Base-by-base conservation (phyloP, 1,284 basidiomycete genomes). In the Takashimella tepidaria region DNA sequence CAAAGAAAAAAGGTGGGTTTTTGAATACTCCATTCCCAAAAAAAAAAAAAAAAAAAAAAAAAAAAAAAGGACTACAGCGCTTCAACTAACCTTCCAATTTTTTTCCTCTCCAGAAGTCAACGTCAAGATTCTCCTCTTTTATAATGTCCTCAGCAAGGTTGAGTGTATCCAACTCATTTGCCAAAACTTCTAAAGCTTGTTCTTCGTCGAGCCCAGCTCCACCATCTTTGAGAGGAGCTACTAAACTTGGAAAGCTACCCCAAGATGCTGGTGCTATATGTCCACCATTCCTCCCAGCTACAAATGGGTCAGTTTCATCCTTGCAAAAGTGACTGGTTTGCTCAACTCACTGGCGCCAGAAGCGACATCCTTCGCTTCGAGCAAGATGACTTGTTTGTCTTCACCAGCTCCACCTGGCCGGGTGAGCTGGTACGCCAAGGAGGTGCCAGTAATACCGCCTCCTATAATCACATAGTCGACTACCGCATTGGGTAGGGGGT, bases 101-200 rank as follows among this genome's bases (percentile, higher is more conserved):
- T 10, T 63, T 45, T 5, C 61, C 59, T 25, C 57, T 59, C 66
- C 66, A 67, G 61, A 63, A 54, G 63, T 67, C 25, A 8, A 66
- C 63, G 5, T 65, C 63, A 48, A 64, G 60, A 3, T 50, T 50
- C 43, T 69, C 62, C 24, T 54, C 50, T 41, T 57, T 25, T 2
- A 69, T 74, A 82, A 89, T 86, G 44, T 86, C 81, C 12, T 80
- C 80, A 2, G 67, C 67, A 3, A 81, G 81, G 66, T 89, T 86
- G 81, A 89, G 84, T 20, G 80, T 84, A 61, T 83, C 82, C 42
- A 85, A 85, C 4, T 76, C 72, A 11, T 59, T 52, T 50, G 89
- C 84, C 55, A 89, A 78, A 2, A 82, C 70, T n/a, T 64, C 61
- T 12, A 67, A 21, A 1, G 61, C 64, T 23, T 67, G 55, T 5